Percentiles rank a stretch among this genome's conserved stretches.
These are phyloP conservation scores for Sinapis alba DNA, from an alignment of 441 rosid species.

Conservation along the genomic window DNA sequence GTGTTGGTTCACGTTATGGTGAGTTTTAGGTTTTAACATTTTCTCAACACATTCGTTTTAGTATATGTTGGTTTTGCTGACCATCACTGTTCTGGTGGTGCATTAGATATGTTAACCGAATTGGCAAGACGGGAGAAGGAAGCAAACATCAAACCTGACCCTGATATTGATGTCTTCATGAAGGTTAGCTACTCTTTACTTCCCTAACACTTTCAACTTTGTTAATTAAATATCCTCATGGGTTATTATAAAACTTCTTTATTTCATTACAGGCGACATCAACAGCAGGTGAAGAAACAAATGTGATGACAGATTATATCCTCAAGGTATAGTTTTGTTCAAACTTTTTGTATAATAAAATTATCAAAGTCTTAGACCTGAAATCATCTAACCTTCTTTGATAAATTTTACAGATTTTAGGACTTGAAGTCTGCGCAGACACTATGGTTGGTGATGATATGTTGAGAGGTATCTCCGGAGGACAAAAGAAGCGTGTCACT, in stretches of 20 bases:
- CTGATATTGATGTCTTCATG: slow-evolving; percentile 66
- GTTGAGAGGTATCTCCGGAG: slow-evolving; percentile 92
- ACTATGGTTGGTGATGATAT: slow-evolving; percentile 82
- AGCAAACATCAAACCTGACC: slow-evolving; percentile 65
- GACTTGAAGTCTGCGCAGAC: slow-evolving; percentile 84
- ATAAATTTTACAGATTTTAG: slow-evolving; percentile 57
- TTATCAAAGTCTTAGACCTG: background rate
- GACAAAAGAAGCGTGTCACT: slow-evolving; percentile 88
- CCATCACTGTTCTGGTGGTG: background rate
- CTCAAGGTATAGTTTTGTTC: slow-evolving; percentile 52
- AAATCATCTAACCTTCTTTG: background rate
- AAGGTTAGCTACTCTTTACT: slow-evolving; percentile 45
- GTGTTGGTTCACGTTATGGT: slow-evolving; percentile 65
- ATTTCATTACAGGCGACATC: slow-evolving; percentile 53
- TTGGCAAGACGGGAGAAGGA: slow-evolving; percentile 61
- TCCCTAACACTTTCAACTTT: background rate
- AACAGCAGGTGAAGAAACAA: slow-evolving; percentile 63
- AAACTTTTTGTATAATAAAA: background rate
- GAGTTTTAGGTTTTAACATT: slow-evolving; percentile 24
- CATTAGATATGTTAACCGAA: slow-evolving; percentile 59
- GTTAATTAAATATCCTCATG: background rate
- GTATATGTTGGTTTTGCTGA: slow-evolving; percentile 9
- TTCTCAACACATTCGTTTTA: background rate
- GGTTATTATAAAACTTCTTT: background rate
- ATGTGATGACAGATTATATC: slow-evolving; percentile 67